Evolutionary conservation across 164 flowering plant species (phyloP).

Genomic region (Umbilicus rupestris): DNA sequence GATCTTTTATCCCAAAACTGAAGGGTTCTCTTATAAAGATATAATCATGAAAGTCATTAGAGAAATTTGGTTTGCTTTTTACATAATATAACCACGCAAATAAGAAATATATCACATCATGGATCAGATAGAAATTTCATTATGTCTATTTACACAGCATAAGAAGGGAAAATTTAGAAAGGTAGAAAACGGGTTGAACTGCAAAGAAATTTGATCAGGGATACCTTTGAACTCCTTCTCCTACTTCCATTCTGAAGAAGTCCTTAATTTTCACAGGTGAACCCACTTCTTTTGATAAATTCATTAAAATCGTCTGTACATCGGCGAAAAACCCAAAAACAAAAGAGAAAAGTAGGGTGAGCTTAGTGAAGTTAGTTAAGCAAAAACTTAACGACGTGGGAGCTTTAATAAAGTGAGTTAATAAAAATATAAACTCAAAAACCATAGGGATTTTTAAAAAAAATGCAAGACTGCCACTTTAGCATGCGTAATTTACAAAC

Average conservation of each 20-base stretch:
- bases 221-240: slow-evolving; percentile 82
- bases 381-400: neutral
- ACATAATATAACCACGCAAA: too few species aligned
- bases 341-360: neutral
- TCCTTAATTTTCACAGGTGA: slow-evolving; percentile 61
- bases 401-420: neutral
- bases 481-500: slow-evolving; percentile 20
- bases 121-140: too few species aligned
- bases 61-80: too few species aligned
- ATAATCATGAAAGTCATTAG: too few species aligned
- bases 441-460: neutral
- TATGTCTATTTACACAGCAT: too few species aligned
- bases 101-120: too few species aligned
- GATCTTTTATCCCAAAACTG: too few species aligned
- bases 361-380: neutral
- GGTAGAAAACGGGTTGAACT: neutral
- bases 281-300: slow-evolving; percentile 79
- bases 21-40: too few species aligned
- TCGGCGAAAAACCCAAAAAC: slow-evolving; percentile 9
- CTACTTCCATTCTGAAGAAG: slow-evolving; percentile 82
- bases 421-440: neutral
- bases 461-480: neutral
- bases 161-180: neutral
- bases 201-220: neutral
- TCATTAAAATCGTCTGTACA: slow-evolving; percentile 51